Conservation (phyloP, 371 early-diverging fungal species). For the Umbelopsis sp. region DNA sequence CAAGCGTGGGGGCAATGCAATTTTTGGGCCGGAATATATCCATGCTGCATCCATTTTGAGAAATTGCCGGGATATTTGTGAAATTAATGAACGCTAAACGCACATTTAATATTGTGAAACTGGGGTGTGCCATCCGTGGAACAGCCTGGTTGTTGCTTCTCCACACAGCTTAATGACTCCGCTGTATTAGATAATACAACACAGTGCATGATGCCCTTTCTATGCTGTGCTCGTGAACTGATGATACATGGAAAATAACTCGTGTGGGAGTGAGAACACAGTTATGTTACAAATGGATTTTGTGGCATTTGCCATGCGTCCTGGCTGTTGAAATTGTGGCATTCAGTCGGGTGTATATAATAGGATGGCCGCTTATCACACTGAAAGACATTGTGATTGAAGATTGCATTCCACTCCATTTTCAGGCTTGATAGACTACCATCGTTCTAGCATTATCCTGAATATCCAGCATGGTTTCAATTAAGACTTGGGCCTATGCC, state of each 20-base stretch:
- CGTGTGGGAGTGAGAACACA: not conserved
- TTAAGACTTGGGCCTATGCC: not conserved
- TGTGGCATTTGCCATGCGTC: not conserved
- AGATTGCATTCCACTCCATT: no score
- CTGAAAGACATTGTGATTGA: no score
- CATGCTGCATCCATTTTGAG: not conserved
- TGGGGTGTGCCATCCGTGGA: not conserved
- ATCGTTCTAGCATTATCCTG: not conserved
- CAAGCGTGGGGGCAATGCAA: not conserved
- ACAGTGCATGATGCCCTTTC: not conserved
- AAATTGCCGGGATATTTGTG: not conserved
- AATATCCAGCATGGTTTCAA: not conserved
- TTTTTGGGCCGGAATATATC: not conserved
- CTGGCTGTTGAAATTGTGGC: no score
- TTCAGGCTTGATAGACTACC: no score
- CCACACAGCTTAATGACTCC: not conserved
- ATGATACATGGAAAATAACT: not conserved
- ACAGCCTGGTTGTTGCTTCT: not conserved
- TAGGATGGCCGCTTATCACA: no score
- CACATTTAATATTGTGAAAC: not conserved
- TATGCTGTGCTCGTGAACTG: not conserved
- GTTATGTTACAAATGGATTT: not conserved
- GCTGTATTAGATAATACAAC: not conserved
- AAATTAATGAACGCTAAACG: not conserved
- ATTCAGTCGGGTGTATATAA: no score